Conservation (phyloP, 768 basidiomycete species). For the Termitomyces sp. region DNA sequence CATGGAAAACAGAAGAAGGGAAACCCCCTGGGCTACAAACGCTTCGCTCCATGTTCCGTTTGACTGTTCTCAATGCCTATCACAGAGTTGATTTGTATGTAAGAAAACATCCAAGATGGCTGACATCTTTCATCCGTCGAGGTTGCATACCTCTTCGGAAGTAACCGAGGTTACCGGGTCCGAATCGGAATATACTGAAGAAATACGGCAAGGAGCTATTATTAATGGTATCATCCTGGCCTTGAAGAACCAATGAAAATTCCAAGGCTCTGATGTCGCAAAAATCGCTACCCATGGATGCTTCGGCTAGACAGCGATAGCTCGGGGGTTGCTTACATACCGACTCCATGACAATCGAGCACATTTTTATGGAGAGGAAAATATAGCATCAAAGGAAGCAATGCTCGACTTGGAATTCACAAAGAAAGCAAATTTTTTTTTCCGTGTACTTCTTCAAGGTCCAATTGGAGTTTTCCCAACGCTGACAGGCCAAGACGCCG, state of each 20-base stretch:
- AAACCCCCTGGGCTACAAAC: not conserved
- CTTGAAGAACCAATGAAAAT: not conserved
- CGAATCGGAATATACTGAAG: not conserved
- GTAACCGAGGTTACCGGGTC: not conserved
- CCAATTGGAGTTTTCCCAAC: not conserved
- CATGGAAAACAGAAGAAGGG: not conserved
- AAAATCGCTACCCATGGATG: not conserved
- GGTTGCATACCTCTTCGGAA: not conserved
- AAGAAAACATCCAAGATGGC: not conserved
- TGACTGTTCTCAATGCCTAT: not conserved
- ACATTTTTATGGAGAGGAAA: not conserved
- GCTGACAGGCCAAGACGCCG: not conserved
- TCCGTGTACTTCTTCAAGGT: not conserved
- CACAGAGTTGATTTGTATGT: not conserved
- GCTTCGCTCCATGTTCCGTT: not conserved
- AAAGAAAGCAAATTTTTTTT: not conserved
- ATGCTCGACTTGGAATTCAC: not conserved
- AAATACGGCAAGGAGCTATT: not conserved
- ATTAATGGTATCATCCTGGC: not conserved
- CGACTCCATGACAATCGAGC: not conserved
- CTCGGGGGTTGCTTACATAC: not conserved
- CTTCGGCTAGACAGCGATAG: too few relatives aligned
- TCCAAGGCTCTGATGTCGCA: too few relatives aligned
- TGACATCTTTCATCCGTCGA: not conserved
- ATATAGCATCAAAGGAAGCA: not conserved